Percentiles rank a stretch among this genome's conserved stretches.
These are phyloP conservation scores for Paramecium sonneborni DNA, from an alignment of 73 alveolate genomes.

Conservation along the genomic window DNA sequence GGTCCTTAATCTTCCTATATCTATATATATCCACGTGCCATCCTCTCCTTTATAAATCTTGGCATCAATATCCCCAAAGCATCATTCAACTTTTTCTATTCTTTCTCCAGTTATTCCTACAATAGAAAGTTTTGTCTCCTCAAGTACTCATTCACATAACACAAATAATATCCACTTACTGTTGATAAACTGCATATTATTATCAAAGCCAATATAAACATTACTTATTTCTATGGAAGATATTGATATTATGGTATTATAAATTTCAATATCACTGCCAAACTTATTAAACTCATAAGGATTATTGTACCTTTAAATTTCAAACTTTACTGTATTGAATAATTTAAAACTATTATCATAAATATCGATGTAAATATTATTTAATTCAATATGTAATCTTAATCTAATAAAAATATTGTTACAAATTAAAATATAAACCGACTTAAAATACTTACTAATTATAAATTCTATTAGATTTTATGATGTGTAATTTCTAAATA, in stretches of 20 bases:
- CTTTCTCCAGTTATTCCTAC: not conserved
- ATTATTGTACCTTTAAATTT: not conserved
- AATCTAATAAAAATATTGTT: not conserved
- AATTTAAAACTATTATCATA: not conserved
- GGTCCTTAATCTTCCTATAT: slow-evolving; percentile 86
- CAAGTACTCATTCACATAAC: slow-evolving; percentile 26
- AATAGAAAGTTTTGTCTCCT: slow-evolving; percentile 8
- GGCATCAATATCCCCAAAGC: slow-evolving; percentile 56
- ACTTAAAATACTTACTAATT: not conserved
- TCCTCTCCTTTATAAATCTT: slow-evolving; percentile 48
- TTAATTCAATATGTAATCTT: not conserved
- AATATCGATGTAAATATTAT: not conserved
- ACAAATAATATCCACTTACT: not conserved
- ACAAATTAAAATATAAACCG: not conserved
- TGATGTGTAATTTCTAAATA: not conserved
- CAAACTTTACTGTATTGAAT: not conserved
- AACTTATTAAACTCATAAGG: not conserved
- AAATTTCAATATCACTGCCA: not conserved
- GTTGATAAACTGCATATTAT: not conserved
- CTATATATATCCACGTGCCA: slow-evolving; percentile 73
- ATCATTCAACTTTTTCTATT: slow-evolving; percentile 53
- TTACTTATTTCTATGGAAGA: not conserved
- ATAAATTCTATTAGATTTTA: not conserved
- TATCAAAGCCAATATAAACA: not conserved
- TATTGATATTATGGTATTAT: not conserved